Evolutionary conservation across 2,329 filamentous ascomycete genomes (phyloP).

Genomic region (Xylaria sp.): DNA sequence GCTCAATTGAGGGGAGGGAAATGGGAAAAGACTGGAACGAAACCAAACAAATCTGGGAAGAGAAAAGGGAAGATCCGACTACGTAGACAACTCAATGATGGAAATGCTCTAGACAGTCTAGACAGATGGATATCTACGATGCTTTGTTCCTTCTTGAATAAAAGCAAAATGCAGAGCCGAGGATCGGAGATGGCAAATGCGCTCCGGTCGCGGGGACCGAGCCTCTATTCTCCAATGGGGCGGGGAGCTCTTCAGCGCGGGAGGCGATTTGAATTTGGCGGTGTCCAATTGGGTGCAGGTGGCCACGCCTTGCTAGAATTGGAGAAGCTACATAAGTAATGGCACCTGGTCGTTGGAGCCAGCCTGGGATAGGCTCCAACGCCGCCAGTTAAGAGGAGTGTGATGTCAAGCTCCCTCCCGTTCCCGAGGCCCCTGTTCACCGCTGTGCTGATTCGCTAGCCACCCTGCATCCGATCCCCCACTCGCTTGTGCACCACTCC

Average conservation of each 20-base stretch:
- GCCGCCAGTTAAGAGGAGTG: conserved; percentile 9
- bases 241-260: not conserved
- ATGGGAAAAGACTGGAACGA: not conserved
- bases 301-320: conserved; percentile 15
- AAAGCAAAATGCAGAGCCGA: conserved; percentile 40
- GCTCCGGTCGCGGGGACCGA: conserved; percentile 46
- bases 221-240: conserved; percentile 15
- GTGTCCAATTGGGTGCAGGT: conserved; percentile 38
- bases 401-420: conserved; percentile 34
- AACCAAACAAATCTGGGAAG: not conserved
- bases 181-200: conserved; percentile 45
- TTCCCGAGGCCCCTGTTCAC: not conserved
- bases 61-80: not conserved
- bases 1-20: not conserved
- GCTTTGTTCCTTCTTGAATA: conserved; percentile 19
- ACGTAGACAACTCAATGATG: conserved; percentile 5
- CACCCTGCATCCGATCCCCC: conserved; percentile 6
- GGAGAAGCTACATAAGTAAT: conserved; percentile 24
- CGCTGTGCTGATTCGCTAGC: conserved; percentile 24
- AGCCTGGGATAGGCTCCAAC: not conserved
- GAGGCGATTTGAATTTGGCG: conserved; percentile 42
- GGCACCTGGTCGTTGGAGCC: conserved; percentile 16
- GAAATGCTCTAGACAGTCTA: conserved; percentile 3
- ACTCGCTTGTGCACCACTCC: conserved; percentile 18
- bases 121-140: not conserved